phyloP scores from a whole-genome alignment of 139 green algal genomes.

The Micromonas pusilla region DNA sequence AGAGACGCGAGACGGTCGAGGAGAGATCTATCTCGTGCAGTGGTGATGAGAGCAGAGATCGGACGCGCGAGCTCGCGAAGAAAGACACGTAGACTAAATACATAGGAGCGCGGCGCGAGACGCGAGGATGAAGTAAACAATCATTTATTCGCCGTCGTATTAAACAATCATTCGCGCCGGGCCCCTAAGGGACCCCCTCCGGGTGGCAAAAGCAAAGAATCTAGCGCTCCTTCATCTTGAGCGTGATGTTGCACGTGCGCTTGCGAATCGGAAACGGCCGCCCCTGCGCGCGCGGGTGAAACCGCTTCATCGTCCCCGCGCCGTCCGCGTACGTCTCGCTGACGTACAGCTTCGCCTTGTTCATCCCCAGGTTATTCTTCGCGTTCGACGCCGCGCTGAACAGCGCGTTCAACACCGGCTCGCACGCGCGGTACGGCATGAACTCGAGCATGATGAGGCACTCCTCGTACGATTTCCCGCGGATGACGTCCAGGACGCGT shows the following conservation, averaged over 20 bases:
- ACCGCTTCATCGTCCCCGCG: conserved; percentile 73
- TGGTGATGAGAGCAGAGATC: not conserved
- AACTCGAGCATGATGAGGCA: conserved; percentile 88
- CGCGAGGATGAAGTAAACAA: not conserved
- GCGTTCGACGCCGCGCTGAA: conserved; percentile 80
- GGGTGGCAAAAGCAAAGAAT: too few relatives aligned
- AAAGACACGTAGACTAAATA: too few relatives aligned
- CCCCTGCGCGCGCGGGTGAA: conserved; percentile 69
- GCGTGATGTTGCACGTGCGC: conserved; percentile 29
- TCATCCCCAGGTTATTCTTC: conserved; percentile 86
- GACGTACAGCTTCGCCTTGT: conserved; percentile 78
- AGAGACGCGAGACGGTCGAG: too few relatives aligned
- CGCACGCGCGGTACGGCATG: conserved; percentile 71
- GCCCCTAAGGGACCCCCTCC: too few relatives aligned
- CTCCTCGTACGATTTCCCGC: conserved; percentile 84
- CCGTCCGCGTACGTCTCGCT: conserved; percentile 70
- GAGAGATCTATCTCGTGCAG: not conserved
- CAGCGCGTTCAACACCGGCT: conserved; percentile 26
- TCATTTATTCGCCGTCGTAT: not conserved
- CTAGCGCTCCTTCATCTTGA: conserved; percentile 35
- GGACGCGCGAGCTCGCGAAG: not conserved
- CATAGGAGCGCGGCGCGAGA: not conserved
- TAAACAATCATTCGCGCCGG: not conserved
- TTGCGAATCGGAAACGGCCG: conserved; percentile 37
- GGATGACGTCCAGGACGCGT: conserved; percentile 83